Percentiles rank a stretch among this genome's conserved stretches.
Evolutionary conservation across 495 filamentous ascomycete genomes (phyloP).

Genomic region (Penicillium alfredii): DNA sequence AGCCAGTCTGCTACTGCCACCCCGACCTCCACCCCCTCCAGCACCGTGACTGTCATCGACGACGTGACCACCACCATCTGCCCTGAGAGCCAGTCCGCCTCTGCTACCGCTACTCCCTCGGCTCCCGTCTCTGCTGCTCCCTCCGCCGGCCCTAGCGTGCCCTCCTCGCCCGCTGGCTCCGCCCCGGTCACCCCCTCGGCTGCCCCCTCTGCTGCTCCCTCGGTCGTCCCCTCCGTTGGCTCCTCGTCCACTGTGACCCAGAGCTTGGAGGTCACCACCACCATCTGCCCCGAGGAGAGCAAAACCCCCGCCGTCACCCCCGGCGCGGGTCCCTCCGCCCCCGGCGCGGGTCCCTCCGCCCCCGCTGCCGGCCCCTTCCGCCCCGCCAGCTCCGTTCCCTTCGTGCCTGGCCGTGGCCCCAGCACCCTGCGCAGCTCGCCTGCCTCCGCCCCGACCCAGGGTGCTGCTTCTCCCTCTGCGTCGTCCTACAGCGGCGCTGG

Average conservation of each 20-base stretch:
- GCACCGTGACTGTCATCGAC: constrained; percentile 5
- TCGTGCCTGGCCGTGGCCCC: no score
- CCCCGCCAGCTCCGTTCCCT: no score
- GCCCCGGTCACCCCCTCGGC: constrained; percentile 15
- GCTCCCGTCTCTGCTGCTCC: no score
- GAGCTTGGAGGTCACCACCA: no score
- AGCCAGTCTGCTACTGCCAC: constrained; percentile 17
- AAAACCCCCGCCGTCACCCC: no score
- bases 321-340: no score
- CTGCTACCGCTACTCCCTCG: no score
- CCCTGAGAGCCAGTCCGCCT: constrained; percentile 15
- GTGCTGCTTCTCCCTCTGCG: background rate
- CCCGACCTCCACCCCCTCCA: constrained; percentile 16
- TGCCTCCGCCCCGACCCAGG: background rate
- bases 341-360: no score
- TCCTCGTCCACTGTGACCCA: no score
- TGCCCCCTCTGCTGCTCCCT: constrained; percentile 17
- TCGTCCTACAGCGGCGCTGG: constrained; percentile 41
- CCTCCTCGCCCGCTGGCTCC: constrained; percentile 11
- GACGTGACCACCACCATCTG: constrained; percentile 22
- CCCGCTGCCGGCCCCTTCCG: no score
- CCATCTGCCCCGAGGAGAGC: no score
- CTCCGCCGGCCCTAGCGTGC: constrained; percentile 6
- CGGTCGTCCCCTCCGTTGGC: constrained; percentile 25
- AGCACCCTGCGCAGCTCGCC: background rate